Conservation (phyloP, 116 monocot species). For the Papilionanthe hybrid region DNA sequence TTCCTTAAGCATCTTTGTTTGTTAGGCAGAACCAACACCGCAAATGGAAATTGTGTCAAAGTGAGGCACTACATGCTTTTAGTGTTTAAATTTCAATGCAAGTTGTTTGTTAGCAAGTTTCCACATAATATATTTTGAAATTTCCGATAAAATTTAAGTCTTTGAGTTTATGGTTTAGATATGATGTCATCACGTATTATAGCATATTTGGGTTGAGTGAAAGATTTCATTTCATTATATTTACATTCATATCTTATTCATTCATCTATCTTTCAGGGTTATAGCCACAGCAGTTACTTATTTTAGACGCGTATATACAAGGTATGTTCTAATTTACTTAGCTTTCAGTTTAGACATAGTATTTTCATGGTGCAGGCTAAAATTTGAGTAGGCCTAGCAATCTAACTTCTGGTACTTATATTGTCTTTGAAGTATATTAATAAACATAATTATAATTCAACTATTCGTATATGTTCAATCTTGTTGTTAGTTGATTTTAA, state of each 20-base stretch:
- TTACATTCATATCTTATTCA: not conserved
- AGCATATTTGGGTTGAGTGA: not conserved
- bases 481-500: constrained; percentile 1
- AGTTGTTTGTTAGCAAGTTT: too few species aligned
- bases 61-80: too few species aligned
- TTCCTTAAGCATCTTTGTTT: too few species aligned
- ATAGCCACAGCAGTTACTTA: constrained; percentile 94
- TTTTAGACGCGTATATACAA: constrained; percentile 92
- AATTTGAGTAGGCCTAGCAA: not conserved
- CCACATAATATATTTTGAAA: too few species aligned
- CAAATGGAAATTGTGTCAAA: too few species aligned
- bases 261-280: constrained; percentile 60
- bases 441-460: not conserved
- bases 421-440: not conserved
- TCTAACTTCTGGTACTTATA: not conserved
- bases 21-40: too few species aligned
- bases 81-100: too few species aligned
- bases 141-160: too few species aligned
- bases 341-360: not conserved
- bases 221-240: not conserved
- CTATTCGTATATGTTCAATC: not conserved
- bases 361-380: not conserved
- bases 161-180: too few species aligned
- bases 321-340: constrained; percentile 33
- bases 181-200: not conserved